These are phyloP conservation scores for Mortierella hygrophila DNA, from an alignment of 192 early-diverging fungal species.

Conservation along the genomic window DNA sequence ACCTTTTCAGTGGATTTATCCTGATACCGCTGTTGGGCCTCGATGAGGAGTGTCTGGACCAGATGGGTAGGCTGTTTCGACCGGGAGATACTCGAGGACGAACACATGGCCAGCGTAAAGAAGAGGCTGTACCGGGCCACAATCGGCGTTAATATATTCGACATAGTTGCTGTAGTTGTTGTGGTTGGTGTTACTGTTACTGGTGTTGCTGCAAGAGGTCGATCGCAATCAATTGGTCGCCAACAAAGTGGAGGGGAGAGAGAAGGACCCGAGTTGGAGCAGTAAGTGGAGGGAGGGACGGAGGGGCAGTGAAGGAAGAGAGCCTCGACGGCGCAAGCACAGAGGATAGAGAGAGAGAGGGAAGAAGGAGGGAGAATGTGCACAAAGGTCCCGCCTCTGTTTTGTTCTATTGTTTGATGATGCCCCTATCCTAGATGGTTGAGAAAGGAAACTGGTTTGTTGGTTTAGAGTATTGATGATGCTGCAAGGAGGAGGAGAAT, in stretches of 20 bases:
- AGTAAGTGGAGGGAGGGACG: too few relatives aligned
- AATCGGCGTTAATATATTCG: constrained; percentile 41
- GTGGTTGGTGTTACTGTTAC: too few relatives aligned
- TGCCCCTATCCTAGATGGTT: not conserved
- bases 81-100: constrained; percentile 29
- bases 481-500: not conserved
- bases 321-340: not conserved
- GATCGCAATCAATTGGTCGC: not conserved
- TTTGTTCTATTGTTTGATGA: not conserved
- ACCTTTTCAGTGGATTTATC: constrained; percentile 21
- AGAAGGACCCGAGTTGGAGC: not conserved
- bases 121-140: constrained; percentile 46
- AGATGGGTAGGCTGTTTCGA: constrained; percentile 34
- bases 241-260: not conserved
- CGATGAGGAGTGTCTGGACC: constrained; percentile 30
- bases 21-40: constrained; percentile 33
- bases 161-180: constrained; percentile 1
- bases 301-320: not conserved
- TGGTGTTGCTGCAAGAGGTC: not conserved
- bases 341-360: not conserved
- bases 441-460: not conserved
- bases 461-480: not conserved
- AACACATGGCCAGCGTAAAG: constrained; percentile 48
- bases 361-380: too few relatives aligned
- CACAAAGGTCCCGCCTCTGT: not conserved